Evolutionary conservation across 257 asterid genomes (phyloP).

Genomic region (Solanum chilense): DNA sequence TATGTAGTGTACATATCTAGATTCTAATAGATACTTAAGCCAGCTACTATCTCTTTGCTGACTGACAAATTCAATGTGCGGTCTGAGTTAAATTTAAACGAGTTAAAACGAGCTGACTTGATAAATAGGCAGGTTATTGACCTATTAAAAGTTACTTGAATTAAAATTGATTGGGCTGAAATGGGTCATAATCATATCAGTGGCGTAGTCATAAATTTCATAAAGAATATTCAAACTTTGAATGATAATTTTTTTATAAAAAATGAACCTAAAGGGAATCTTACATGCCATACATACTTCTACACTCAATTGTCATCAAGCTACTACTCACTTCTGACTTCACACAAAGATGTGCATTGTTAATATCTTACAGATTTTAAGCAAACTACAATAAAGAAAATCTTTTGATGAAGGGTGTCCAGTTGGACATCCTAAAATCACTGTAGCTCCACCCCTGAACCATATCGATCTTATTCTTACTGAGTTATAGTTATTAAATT

Average conservation of each 20-base stretch:
- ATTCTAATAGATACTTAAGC: neutral
- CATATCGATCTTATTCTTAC: too few relatives aligned
- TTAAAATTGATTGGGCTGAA: neutral
- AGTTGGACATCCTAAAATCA: rapidly evolving
- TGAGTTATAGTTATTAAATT: neutral
- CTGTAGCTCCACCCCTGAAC: neutral
- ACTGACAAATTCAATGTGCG: neutral
- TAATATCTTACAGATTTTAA: too few relatives aligned
- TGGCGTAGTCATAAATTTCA: rapidly evolving
- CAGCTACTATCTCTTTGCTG: neutral
- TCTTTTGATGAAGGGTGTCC: rapidly evolving
- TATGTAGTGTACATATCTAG: neutral
- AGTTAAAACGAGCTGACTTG: rapidly evolving
- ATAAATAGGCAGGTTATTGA: neutral
- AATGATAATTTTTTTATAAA: too few relatives aligned
- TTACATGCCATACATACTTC: too few relatives aligned
- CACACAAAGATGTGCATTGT: too few relatives aligned
- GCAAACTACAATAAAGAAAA: too few relatives aligned
- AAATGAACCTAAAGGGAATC: too few relatives aligned
- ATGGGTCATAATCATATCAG: neutral
- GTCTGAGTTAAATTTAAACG: too few relatives aligned
- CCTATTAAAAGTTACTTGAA: too few relatives aligned
- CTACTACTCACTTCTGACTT: too few relatives aligned
- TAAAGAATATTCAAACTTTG: rapidly evolving
- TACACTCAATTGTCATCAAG: too few relatives aligned